A percentile compares a stretch with the other conserved stretches of the same genome.
Conservation (phyloP, 768 basidiomycete genomes). For the Termitomyces sp. region DNA sequence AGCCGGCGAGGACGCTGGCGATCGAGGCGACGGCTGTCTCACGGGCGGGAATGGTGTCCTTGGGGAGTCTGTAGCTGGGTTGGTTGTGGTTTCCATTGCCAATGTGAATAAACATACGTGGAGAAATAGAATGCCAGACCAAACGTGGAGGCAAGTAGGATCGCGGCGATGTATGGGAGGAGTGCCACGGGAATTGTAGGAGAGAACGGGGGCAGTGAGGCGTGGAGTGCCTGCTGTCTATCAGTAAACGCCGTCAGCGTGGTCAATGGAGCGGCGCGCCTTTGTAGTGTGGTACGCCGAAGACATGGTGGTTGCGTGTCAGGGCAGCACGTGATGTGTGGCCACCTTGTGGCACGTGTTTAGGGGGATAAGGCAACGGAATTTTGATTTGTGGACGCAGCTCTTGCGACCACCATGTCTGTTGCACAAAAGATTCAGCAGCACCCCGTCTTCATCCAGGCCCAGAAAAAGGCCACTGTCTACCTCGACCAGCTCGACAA, state of each 20-base stretch:
- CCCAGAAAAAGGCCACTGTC: slow-evolving; percentile 73
- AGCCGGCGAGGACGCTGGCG: slow-evolving; percentile 79
- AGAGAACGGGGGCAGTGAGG: slow-evolving; percentile 59
- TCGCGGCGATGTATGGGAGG: slow-evolving; percentile 70
- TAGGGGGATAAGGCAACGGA: slow-evolving; percentile 12
- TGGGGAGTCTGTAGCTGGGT: slow-evolving; percentile 57
- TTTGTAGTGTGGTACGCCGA: slow-evolving; percentile 44
- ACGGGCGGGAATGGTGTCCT: slow-evolving; percentile 51
- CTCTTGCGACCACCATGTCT: slow-evolving; percentile 47
- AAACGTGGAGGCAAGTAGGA: slow-evolving; percentile 72
- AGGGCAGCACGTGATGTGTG: slow-evolving; percentile 12
- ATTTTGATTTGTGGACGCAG: slow-evolving; percentile 17
- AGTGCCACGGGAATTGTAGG: slow-evolving; percentile 63
- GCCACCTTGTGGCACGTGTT: slow-evolving; percentile 17
- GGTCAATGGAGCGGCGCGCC: slow-evolving; percentile 27
- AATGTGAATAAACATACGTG: slow-evolving; percentile 46
- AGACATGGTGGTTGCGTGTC: slow-evolving; percentile 37
- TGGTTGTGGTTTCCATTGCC: background rate
- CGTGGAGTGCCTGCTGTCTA: slow-evolving; percentile 48
- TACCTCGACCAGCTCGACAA: slow-evolving; percentile 92
- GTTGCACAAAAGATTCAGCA: slow-evolving; percentile 79
- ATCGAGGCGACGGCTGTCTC: slow-evolving; percentile 66
- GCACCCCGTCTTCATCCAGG: slow-evolving; percentile 83
- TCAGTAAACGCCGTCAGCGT: slow-evolving; percentile 2
- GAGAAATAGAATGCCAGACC: slow-evolving; percentile 88